Evolutionary conservation across 441 rosid genomes (phyloP).

Genomic region (Croton setiger): DNA sequence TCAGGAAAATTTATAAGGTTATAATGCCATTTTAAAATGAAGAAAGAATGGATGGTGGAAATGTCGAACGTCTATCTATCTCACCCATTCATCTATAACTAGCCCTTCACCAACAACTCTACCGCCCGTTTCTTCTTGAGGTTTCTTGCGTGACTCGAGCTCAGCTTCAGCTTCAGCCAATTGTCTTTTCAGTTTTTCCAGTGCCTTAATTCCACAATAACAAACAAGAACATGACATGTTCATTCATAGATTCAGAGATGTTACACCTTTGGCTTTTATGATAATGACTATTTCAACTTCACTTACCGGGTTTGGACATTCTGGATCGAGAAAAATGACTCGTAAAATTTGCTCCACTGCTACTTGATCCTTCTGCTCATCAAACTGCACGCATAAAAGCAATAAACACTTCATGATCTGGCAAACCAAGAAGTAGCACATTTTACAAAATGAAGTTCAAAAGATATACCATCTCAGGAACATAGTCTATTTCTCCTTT

Average conservation of each 20-base stretch:
- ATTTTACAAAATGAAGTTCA: not conserved
- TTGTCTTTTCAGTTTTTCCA: conserved; percentile 58
- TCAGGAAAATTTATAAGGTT: conserved; percentile 1
- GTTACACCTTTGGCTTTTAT: not conserved
- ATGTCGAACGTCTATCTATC: conserved; percentile 4
- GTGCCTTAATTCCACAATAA: conserved; percentile 33
- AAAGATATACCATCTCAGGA: conserved; percentile 61
- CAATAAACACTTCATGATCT: not conserved
- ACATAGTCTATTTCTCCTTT: conserved; percentile 58
- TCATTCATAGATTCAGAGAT: not conserved
- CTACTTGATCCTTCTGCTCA: conserved; percentile 61
- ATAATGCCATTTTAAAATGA: not conserved
- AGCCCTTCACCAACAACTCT: conserved; percentile 56
- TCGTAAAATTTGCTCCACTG: conserved; percentile 60
- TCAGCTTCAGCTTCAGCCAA: conserved; percentile 61
- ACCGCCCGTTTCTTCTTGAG: conserved; percentile 42
- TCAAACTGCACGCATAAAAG: conserved; percentile 55
- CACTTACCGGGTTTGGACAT: conserved; percentile 46
- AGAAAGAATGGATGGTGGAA: not conserved
- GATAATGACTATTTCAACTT: not conserved
- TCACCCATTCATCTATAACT: conserved; percentile 79
- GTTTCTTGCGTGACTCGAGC: conserved; percentile 55
- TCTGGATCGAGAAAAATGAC: conserved; percentile 70
- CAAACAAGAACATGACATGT: not conserved
- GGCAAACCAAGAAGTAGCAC: too few species aligned